Percentiles rank a stretch among this genome's conserved stretches.
phyloP scores from a whole-genome alignment of 2,329 filamentous ascomycete genomes.

The Dactylellina drechsleri region DNA sequence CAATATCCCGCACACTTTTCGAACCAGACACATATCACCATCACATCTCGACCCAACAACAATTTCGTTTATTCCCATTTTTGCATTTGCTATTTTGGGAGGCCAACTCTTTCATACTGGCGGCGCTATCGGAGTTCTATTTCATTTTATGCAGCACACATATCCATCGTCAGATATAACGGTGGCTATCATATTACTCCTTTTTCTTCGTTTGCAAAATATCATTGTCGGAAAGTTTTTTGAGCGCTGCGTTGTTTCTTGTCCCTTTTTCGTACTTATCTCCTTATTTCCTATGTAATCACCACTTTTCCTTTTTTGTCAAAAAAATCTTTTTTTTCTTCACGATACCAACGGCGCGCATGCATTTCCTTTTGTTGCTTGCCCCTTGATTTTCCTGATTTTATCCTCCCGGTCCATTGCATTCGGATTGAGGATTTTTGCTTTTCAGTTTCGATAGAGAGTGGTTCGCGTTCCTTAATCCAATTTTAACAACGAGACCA shows the following conservation, averaged over 20 bases:
- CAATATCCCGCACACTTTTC: conserved; percentile 19
- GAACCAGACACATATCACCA: neutral
- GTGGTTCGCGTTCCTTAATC: conserved; percentile 43
- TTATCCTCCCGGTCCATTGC: neutral
- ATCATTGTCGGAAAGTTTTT: conserved; percentile 26
- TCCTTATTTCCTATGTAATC: conserved; percentile 40
- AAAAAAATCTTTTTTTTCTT: conserved; percentile 32
- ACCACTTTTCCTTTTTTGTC: conserved; percentile 19
- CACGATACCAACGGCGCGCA: conserved; percentile 54
- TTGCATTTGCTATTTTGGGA: conserved; percentile 31
- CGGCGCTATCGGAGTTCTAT: conserved; percentile 49
- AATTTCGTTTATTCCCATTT: conserved; percentile 9
- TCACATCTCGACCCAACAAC: conserved; percentile 8
- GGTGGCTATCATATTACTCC: conserved; percentile 29
- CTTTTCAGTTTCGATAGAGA: conserved; percentile 51
- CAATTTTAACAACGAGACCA: conserved; percentile 34
- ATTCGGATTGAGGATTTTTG: conserved; percentile 5
- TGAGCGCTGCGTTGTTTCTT: conserved; percentile 40
- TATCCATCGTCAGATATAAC: conserved; percentile 46
- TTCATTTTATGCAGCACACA: conserved; percentile 13
- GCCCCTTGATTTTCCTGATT: conserved; percentile 17
- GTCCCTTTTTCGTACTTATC: conserved; percentile 21
- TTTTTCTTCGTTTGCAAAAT: conserved; percentile 16
- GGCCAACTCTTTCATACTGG: conserved; percentile 24
- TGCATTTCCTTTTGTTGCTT: conserved; percentile 32